Conservation (phyloP, 2,329 filamentous ascomycete species). For the Claviceps sp. region DNA sequence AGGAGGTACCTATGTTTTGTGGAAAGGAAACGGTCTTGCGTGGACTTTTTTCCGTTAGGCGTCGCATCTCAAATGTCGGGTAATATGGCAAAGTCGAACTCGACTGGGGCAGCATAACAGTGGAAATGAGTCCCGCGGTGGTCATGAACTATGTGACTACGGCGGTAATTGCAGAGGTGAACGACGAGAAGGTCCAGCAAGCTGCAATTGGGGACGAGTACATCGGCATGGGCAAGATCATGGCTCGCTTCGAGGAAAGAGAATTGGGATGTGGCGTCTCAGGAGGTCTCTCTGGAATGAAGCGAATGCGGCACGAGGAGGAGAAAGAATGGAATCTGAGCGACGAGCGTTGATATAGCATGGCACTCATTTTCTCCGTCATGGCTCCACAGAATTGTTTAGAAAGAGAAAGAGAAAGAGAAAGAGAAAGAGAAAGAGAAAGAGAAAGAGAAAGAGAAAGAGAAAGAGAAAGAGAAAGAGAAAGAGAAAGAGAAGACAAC, state of each 20-base stretch:
- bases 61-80: constrained; percentile 41
- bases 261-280: constrained; percentile 35
- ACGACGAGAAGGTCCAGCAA: constrained; percentile 34
- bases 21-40: too few species aligned
- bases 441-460: not conserved
- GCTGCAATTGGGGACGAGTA: constrained; percentile 34
- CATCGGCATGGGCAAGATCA: constrained; percentile 49
- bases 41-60: too few species aligned
- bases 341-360: too few species aligned
- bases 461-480: not conserved
- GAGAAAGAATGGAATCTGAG: too few species aligned
- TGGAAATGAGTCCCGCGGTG: constrained; percentile 37
- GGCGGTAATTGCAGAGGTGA: constrained; percentile 47
- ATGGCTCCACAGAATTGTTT: too few species aligned
- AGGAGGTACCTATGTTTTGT: too few species aligned
- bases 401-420: not conserved
- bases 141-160: constrained; percentile 43
- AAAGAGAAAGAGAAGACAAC: not conserved
- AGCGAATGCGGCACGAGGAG: not conserved
- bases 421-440: not conserved
- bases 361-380: too few species aligned
- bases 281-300: constrained; percentile 16
- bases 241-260: constrained; percentile 49
- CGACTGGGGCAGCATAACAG: constrained; percentile 45
- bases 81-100: constrained; percentile 49